Conservation (phyloP, 2,329 filamentous ascomycete genomes). For the Colletotrichum agaves region DNA sequence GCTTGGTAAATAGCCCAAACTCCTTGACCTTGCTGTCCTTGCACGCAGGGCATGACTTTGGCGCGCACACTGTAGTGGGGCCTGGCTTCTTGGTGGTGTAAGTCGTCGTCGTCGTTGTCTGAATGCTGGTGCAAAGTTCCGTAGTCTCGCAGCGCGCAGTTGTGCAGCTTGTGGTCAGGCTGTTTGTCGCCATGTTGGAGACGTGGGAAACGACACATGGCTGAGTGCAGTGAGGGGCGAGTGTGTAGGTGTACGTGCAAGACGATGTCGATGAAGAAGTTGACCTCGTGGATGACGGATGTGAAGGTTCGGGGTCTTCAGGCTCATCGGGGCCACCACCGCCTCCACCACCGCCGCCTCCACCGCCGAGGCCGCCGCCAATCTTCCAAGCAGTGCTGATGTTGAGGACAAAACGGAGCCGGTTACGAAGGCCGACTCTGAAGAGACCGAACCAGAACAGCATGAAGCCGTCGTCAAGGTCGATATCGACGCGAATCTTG, state of each 20-base stretch:
- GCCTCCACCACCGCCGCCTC: constrained; percentile 8
- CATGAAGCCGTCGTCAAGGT: constrained; percentile 6
- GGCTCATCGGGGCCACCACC: constrained; percentile 1
- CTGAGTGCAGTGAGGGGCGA: constrained; percentile 37
- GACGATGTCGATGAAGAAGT: constrained; percentile 25
- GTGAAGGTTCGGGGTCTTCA: constrained; percentile 18
- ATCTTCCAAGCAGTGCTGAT: not conserved
- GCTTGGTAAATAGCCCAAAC: not conserved
- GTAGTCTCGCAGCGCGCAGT: constrained; percentile 31
- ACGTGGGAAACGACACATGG: constrained; percentile 29
- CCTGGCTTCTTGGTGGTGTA: constrained; percentile 25
- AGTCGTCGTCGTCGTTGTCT: constrained; percentile 24
- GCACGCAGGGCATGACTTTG: constrained; percentile 17
- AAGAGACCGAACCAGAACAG: constrained; percentile 4
- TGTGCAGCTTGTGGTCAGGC: constrained; percentile 30
- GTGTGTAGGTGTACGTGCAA: constrained; percentile 24
- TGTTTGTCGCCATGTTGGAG: constrained; percentile 3
- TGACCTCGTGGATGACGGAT: not conserved
- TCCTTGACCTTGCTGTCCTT: not conserved
- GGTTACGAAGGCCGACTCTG: not conserved
- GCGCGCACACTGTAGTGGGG: constrained; percentile 10
- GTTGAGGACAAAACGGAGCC: not conserved
- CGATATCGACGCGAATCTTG: constrained; percentile 11
- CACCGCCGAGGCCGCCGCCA: not conserved
- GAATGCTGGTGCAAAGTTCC: constrained; percentile 25